Percentiles rank a stretch among this genome's conserved stretches.
These are phyloP conservation scores for Saccharomyces pastorianus DNA, from an alignment of 1,139 yeast species.

Conservation along the genomic window DNA sequence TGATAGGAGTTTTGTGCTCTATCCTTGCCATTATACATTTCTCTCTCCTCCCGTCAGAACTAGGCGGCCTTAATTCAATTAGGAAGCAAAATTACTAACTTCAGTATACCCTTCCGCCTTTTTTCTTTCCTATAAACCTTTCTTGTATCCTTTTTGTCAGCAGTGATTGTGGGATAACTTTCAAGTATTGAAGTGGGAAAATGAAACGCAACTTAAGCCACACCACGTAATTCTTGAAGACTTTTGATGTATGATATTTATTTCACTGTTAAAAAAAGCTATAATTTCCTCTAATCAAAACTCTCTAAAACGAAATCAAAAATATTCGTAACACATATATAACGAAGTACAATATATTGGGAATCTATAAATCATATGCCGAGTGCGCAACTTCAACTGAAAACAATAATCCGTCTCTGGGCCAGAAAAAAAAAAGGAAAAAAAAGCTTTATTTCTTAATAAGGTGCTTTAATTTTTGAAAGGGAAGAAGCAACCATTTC, in stretches of 20 bases:
- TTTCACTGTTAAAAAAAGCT: not conserved
- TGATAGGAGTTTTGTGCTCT: constrained; percentile 10
- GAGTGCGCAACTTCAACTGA: not conserved
- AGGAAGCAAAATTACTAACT: not conserved
- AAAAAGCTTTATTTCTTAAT: not conserved
- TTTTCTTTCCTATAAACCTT: not conserved
- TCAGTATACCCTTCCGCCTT: not conserved
- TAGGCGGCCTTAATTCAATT: not conserved
- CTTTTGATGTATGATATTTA: not conserved
- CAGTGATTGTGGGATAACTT: not conserved
- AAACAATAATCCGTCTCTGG: not conserved
- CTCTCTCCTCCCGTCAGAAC: not conserved
- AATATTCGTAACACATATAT: not conserved
- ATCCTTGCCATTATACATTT: constrained; percentile 12
- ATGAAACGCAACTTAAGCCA: not conserved
- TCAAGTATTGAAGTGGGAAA: not conserved
- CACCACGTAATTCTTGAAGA: not conserved
- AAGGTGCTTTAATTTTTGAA: constrained; percentile 10
- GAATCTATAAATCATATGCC: constrained; percentile 1
- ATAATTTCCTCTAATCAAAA: not conserved
- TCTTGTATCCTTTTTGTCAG: not conserved
- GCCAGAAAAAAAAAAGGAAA: not conserved
- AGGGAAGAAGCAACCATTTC: constrained; percentile 19
- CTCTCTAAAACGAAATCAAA: not conserved
- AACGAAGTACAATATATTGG: not conserved